Percentiles rank a stretch among this genome's conserved stretches.
phyloP scores from a whole-genome alignment of 2,329 filamentous ascomycete species.

The Colletotrichum shisoi region DNA sequence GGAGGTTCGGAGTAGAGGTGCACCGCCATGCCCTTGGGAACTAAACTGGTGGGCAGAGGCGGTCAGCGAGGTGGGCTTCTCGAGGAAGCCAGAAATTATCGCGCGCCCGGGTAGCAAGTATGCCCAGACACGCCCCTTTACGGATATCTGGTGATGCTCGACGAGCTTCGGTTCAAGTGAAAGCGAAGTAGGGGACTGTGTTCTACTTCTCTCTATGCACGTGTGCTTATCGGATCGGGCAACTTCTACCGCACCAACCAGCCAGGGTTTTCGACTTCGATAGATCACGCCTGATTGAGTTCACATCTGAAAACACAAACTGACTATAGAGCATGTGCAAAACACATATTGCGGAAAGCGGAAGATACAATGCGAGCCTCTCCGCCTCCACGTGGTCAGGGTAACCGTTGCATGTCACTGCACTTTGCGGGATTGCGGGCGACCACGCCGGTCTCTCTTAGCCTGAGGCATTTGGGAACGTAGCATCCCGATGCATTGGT shows the following conservation, averaged over 20 bases:
- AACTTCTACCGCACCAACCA: neutral
- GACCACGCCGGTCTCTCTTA: neutral
- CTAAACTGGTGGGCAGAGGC: neutral
- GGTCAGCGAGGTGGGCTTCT: neutral
- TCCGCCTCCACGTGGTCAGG: neutral
- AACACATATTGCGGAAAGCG: neutral
- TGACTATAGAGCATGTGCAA: neutral
- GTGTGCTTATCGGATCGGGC: too few relatives aligned
- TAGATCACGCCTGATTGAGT: neutral
- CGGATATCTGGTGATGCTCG: neutral
- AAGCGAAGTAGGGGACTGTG: neutral
- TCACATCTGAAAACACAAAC: neutral
- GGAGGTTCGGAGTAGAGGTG: neutral
- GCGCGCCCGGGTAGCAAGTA: neutral
- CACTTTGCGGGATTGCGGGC: conserved; percentile 16
- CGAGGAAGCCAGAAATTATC: neutral
- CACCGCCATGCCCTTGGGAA: neutral
- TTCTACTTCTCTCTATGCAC: neutral
- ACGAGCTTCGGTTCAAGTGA: neutral
- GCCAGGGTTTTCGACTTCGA: neutral
- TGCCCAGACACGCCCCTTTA: neutral
- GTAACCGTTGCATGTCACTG: neutral
- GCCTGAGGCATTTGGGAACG: neutral
- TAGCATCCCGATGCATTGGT: neutral
- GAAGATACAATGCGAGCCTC: neutral